Base-by-base conservation (phyloP, 2,329 filamentous ascomycete species). In the Pyrenophora seminiperda region DNA sequence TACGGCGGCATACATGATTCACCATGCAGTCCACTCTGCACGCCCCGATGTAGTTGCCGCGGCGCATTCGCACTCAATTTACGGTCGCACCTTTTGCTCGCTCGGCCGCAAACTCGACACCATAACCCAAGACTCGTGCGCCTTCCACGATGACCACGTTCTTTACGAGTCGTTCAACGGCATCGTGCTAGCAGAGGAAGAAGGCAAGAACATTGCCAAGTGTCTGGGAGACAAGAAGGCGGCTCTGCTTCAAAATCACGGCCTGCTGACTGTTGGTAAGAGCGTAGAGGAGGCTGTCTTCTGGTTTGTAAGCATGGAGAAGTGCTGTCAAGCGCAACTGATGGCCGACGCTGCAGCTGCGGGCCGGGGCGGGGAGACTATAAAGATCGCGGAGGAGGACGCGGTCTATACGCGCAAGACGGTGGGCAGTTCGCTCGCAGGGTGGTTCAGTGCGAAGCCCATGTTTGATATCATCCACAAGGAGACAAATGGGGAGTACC, bases 371-470 rank as follows among this genome's bases (percentile, higher is more conserved):
- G 79, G 80, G 1, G 73, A 80, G 66, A 88, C 87, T 0, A 75
- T 89, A 22, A 86, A 87, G 70, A 87, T 91, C 60, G 76, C 79
- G 7, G 82, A 88, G 1, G 83, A 84, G 42, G 87, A 91, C 67
- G 88, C 88, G 1, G 75, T 68, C 13, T 88, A 82, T 62, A 91
- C 88, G 0, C 85, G 83, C 62, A 83, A 86, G 71, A 79, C 82
- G 0, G 76, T 90, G 3, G 88, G 88, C 0, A 81, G 77, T 0
- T 77, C 81, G 13, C 64, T 69, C 27, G 85, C 83, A 0, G 88
- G 62, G 9, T 90, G 82, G 78, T 91, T 91, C 66, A 84, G 80
- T 61, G 88, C 85, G 5, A 86, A 85, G 74, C 87, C 88, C 13
- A 61, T 86, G 56, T 91, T 91, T 73, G 87, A 90, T 74, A 73